Conservation (phyloP, 73 alveolate genomes). For the Stentor roeselii region DNA sequence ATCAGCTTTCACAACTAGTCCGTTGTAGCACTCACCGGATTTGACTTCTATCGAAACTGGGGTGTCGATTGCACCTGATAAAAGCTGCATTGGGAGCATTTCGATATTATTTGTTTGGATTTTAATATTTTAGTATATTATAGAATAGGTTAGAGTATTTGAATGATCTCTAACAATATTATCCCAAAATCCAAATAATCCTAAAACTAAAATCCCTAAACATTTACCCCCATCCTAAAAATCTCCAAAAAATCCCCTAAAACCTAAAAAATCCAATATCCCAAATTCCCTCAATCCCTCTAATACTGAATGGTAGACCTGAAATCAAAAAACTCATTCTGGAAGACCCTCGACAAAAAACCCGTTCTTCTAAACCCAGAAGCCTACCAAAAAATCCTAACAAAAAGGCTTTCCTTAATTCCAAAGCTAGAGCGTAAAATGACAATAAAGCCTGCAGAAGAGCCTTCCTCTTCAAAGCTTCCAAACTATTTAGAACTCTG, state of each 20-base stretch:
- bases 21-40: slow-evolving; percentile 23
- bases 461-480: not conserved
- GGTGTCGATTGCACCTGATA: not conserved
- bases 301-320: too few species aligned
- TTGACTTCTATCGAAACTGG: slow-evolving; percentile 24
- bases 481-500: not conserved
- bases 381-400: not conserved
- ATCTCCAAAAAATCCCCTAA: too few species aligned
- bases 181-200: too few species aligned
- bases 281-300: too few species aligned
- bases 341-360: not conserved
- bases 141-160: too few species aligned
- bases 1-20: slow-evolving; percentile 15
- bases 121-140: too few species aligned
- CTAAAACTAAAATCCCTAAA: too few species aligned
- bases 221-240: too few species aligned
- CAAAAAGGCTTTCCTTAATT: not conserved
- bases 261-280: too few species aligned
- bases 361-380: not conserved
- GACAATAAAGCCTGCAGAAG: not conserved
- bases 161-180: too few species aligned
- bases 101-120: not conserved
- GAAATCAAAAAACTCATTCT: too few species aligned
- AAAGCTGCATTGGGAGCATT: slow-evolving; percentile 21
- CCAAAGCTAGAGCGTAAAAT: not conserved